Base-by-base conservation (phyloP, 768 basidiomycete genomes). In the Pleurotus pulmonarius region DNA sequence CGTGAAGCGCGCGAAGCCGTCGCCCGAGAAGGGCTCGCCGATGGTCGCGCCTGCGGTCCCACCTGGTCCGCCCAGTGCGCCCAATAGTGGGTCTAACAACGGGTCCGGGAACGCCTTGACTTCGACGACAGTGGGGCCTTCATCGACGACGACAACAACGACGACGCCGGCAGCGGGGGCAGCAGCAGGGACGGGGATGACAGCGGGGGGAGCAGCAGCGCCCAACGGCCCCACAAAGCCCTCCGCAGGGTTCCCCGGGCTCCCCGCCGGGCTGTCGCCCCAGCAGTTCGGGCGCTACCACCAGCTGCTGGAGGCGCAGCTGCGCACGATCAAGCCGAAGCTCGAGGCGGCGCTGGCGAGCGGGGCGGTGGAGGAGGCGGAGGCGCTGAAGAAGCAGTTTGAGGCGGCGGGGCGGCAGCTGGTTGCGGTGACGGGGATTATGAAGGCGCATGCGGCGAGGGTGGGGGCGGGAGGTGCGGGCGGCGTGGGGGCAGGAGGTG, bases 41-140 rank as follows among this genome's bases (percentile, higher is more conserved):
- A n/a, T 38, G 16, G n/a, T 20, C 18, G 37, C 26, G 11, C 37
- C 51, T 40, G n/a, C 24, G n/a, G 34, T 37, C 29, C 24, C 24
- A 0, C 26, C 48, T 2, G 29, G 29, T 11, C 8, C 29, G 3
- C 0, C 29, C 29, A 3, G 29, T 34, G 29, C 29, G 29, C 41
- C 41, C 11, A 40, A 3, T 40, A n/a, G 39, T 40, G 11, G n/a
- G 39, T 1, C n/a, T n/a, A 0, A 3, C n/a, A 44, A 16, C 16
- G 60, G 66, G 16, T 54, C 65, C 4, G 60, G 64, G 7, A 58
- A 58, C 25, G 60, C 58, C 5, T 63, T 67, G 6, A 51, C 63
- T 20, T 11, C 56, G 58, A 65, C 51, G 62, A 63, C 34, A 24
- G 61, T 24, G 46, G 26, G 29, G 29, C 29, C 29, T 6, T 9